Base-by-base conservation (phyloP, 2,329 filamentous ascomycete species). In the Sporothrix dimorphospora region DNA sequence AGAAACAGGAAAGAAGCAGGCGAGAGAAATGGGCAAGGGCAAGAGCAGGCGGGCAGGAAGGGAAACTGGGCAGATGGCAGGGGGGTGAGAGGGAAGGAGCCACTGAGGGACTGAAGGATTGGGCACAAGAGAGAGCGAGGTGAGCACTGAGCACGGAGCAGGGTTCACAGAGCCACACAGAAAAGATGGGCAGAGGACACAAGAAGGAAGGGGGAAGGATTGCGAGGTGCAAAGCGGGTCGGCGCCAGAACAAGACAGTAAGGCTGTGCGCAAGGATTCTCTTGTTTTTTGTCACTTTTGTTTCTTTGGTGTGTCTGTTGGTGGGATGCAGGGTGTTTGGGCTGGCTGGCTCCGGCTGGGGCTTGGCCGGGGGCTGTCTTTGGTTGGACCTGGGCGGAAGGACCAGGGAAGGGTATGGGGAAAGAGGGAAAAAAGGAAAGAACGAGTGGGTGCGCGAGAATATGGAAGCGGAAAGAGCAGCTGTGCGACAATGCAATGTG, bases 201-300 rank as follows among this genome's bases (percentile, higher is more conserved):
- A 34, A 55, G 45, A 45, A 42, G 27, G 69, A 51, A 71, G 71
- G 19, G 66, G n/a, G 53, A 40, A 59, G 67, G 51, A 57, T 42
- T 57, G 67, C 38, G 40, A 40, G 47, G 19, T 19, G 63, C 42
- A 27, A 40, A 66, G 66, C 57, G 66, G 66, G 49, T 19, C 49
- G 30, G 30, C 49, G 34, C 49, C 66, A 69, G 49, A 30, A 24
- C 65, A 53, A 68, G 45, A 42, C 45, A 38, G 47, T 68, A 55
- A 68, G 47, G 65, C 65, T 68, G 65, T 55, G 65, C 65, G 65
- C 65, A 51, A 68, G 65, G 65, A 53, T 40, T 38, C 27, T 9
- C 12, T 59, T 14, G 14, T 8, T 65, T 11, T 27, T 65, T 45
- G 8, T 65, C 16, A 34, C 34, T 42, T 40, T 40, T 45, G 3